Base-by-base conservation (phyloP, 2,329 filamentous ascomycete species). In the Clarireedia hainanense region DNA sequence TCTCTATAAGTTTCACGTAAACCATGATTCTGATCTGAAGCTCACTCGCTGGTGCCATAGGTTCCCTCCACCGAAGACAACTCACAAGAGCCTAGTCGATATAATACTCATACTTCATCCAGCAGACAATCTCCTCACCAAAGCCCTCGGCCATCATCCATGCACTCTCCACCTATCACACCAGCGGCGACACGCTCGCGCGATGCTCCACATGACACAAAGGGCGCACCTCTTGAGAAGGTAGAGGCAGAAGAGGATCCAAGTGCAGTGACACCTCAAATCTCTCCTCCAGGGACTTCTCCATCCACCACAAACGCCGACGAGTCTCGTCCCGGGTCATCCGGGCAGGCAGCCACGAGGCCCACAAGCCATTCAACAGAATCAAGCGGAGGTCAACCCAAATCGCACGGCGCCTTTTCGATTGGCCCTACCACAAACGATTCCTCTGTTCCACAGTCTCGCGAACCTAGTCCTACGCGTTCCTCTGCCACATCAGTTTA, bases 131-230 rank as follows among this genome's bases (percentile, higher is more conserved):
- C 86, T 56, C 84, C 86, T 30, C 79, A 78, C 68, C 75, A 83
- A 42, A 88, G 85, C 61, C 86, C 88, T 58, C 79, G 80, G 58
- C 75, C 80, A 46, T 83, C 85, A 57, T 81, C 86, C 56, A 81
- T 95, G 73, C 88, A 92, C 64, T 95, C 91, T 10, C 92, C 92
- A 62, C 91, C 91, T 43, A 79, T 97, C 52, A 96, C 91, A 12
- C 92, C 92, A 17, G 85, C 90, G 54, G 91, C 85, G 51, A 92
- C 89, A 45, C 75, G 77, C 61, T 81, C 80, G 52, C 75, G 76
- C 63, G 83, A 83, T 67, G 70, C 69, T 61, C 26, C 49, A 14
- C 61, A 64, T 56, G 68, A 67, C 40, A 52, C 37, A 34, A 66
- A 67, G 47, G 67, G 67, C 39, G 67, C 67, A 53, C 61, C 67